These are phyloP conservation scores for Onygenales sp. DNA, from an alignment of 2,329 filamentous ascomycete species.

Conservation along the genomic window DNA sequence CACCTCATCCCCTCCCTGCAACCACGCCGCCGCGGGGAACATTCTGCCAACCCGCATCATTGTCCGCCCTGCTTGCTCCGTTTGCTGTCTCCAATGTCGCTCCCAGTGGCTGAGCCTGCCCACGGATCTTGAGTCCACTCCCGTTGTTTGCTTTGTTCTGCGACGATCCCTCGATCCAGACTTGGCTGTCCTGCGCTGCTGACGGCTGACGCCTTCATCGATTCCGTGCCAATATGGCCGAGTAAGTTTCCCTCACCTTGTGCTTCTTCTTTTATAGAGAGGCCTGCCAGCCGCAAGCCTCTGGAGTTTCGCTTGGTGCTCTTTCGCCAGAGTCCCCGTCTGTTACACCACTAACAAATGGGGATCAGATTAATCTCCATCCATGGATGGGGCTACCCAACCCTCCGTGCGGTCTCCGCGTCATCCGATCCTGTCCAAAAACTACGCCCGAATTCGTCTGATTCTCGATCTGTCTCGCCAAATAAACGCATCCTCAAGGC, in stretches of 20 bases:
- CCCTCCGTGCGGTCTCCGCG: slow-evolving; percentile 3
- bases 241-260: slow-evolving; percentile 6
- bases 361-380: slow-evolving; percentile 10
- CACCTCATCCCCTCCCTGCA: slow-evolving; percentile 2
- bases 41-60: not conserved
- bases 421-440: slow-evolving; percentile 7
- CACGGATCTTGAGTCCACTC: slow-evolving; percentile 1
- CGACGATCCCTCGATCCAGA: not conserved
- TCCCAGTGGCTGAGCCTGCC: not conserved
- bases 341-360: not conserved
- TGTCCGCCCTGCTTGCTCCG: not conserved
- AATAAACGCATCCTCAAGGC: slow-evolving; percentile 33
- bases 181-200: not conserved
- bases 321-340: not conserved
- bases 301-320: too few relatives aligned
- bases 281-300: not conserved
- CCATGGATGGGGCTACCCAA: slow-evolving; percentile 7
- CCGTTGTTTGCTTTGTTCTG: slow-evolving; percentile 1
- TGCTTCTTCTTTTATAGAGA: not conserved
- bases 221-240: slow-evolving; percentile 7
- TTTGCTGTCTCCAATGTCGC: slow-evolving; percentile 1
- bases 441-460: slow-evolving; percentile 19
- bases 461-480: slow-evolving; percentile 24
- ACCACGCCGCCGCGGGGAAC: not conserved
- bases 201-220: not conserved